A percentile compares a stretch with the other conserved stretches of the same genome.
phyloP scores from a whole-genome alignment of 306 rosid genomes.

The Mimosa pudica region DNA sequence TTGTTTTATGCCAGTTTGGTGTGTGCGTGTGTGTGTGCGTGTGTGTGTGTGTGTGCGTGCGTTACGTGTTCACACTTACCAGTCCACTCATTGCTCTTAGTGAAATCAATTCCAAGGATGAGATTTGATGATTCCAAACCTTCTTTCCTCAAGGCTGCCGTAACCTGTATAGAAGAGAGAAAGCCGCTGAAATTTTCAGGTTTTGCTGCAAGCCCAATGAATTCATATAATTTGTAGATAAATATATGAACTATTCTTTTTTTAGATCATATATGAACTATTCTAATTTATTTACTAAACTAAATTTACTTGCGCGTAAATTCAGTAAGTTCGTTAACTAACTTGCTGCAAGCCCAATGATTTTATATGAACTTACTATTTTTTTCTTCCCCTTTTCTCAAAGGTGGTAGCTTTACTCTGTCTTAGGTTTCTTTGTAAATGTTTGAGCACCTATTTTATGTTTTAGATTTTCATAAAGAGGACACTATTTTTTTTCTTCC shows the following conservation, averaged over 20 bases:
- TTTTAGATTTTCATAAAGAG: background rate
- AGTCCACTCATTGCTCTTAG: constrained; percentile 96
- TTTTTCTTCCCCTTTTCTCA: no score
- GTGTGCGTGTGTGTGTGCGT: no score
- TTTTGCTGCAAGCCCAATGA: background rate
- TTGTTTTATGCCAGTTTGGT: no score
- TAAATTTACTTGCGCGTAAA: background rate
- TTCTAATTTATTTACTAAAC: background rate
- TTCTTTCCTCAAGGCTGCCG: constrained; percentile 64
- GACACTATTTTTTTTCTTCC: background rate
- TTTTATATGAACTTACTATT: no score
- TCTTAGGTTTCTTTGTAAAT: no score
- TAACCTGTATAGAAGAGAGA: constrained; percentile 53
- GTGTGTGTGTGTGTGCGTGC: no score
- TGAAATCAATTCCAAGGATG: constrained; percentile 86
- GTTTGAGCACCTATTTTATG: background rate
- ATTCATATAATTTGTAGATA: background rate
- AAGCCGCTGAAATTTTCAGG: background rate
- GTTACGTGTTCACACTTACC: constrained; percentile 39
- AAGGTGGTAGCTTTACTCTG: no score
- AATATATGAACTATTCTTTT: background rate
- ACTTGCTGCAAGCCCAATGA: no score
- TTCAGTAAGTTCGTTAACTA: no score
- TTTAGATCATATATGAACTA: background rate
- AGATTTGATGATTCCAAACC: constrained; percentile 95